These are phyloP conservation scores for Aleurites moluccanus DNA, from an alignment of 441 rosid genomes.

Conservation along the genomic window DNA sequence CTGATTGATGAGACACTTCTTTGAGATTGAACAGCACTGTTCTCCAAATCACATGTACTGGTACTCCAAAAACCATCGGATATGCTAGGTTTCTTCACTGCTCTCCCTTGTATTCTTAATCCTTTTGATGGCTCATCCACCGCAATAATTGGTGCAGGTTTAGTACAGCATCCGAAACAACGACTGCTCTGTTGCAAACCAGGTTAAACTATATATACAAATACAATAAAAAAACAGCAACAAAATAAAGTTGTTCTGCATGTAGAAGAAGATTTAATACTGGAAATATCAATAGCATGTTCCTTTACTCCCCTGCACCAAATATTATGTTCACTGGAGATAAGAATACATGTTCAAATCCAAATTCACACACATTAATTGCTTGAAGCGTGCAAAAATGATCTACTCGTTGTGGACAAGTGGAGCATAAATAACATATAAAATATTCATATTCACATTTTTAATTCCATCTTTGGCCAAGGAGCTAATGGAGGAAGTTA, in stretches of 20 bases:
- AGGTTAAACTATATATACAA: slow-evolving; percentile 26
- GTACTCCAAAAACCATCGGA: slow-evolving; percentile 63
- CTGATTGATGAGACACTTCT: slow-evolving; percentile 61
- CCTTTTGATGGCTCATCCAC: slow-evolving; percentile 74
- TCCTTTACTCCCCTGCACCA: too few relatives aligned
- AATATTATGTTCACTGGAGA: too few relatives aligned
- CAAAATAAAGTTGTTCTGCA: background rate
- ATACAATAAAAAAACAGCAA: background rate
- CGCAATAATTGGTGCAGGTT: slow-evolving; percentile 50
- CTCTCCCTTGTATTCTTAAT: slow-evolving; percentile 50
- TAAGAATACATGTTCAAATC: background rate
- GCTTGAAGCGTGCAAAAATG: background rate
- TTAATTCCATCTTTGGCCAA: background rate
- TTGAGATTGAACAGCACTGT: slow-evolving; percentile 51
- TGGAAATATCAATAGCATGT: background rate
- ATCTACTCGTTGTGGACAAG: background rate
- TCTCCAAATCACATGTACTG: slow-evolving; percentile 55
- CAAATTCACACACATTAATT: background rate
- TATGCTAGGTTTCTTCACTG: slow-evolving; percentile 43
- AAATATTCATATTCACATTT: background rate
- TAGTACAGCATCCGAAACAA: slow-evolving; percentile 72
- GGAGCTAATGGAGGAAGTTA: background rate
- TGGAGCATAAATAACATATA: background rate
- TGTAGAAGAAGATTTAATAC: slow-evolving; percentile 5
- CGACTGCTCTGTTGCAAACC: slow-evolving; percentile 57